phyloP scores from a whole-genome alignment of 345 rosid genomes.

The Lepidium africanum region DNA sequence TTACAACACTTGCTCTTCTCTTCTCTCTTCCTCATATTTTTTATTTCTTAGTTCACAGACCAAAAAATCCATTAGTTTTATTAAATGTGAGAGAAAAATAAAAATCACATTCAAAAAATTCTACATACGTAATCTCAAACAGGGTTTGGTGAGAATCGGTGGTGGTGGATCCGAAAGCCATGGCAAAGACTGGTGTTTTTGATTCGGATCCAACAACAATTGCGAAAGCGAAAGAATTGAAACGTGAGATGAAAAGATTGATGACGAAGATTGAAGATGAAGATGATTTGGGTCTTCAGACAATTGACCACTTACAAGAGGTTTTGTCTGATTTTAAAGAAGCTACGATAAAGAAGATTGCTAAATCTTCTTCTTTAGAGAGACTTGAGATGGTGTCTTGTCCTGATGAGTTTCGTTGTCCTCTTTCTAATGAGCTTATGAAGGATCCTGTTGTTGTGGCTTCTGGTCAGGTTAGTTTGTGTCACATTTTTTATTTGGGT shows the following conservation, averaged over 20 bases:
- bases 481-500: not conserved
- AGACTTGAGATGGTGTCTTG: slow-evolving; percentile 38
- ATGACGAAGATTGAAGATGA: slow-evolving; percentile 46
- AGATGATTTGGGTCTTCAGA: slow-evolving; percentile 47
- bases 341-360: slow-evolving; percentile 42
- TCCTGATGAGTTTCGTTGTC: slow-evolving; percentile 83
- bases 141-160: slow-evolving; percentile 9
- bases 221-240: slow-evolving; percentile 56
- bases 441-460: slow-evolving; percentile 87
- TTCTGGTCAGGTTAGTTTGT: slow-evolving; percentile 66
- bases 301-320: slow-evolving; percentile 63
- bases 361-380: slow-evolving; percentile 40
- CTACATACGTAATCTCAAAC: not conserved
- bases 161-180: slow-evolving; percentile 27
- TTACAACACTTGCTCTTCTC: slow-evolving; percentile 4
- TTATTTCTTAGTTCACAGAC: not conserved
- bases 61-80: not conserved
- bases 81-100: not conserved
- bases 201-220: slow-evolving; percentile 59
- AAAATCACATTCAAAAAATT: not conserved
- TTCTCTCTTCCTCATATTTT: slow-evolving; percentile 15
- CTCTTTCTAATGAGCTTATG: slow-evolving; percentile 83
- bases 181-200: slow-evolving; percentile 60
- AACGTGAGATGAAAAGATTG: slow-evolving; percentile 61
- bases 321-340: slow-evolving; percentile 46